Evolutionary conservation across 2,329 filamentous ascomycete genomes (phyloP).

Genomic region (Aspergillus ustus): DNA sequence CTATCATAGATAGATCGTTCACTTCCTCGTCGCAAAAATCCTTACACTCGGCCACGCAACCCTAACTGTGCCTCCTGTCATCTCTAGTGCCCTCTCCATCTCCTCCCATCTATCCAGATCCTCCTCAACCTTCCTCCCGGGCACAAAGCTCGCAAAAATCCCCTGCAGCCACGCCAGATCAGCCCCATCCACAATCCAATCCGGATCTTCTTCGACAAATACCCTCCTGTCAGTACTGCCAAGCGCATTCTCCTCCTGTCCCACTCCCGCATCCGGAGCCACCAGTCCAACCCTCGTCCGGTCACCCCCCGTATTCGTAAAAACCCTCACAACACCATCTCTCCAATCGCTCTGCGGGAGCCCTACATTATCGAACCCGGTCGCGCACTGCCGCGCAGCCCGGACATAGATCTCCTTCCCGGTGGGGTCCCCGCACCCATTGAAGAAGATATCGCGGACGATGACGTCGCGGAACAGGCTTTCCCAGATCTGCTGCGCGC

Average conservation of each 20-base stretch:
- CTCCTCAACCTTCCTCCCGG: not conserved
- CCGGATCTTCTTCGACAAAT: not conserved
- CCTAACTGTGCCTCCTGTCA: not conserved
- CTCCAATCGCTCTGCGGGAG: not conserved
- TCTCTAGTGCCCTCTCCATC: not conserved
- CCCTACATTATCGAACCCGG: not conserved
- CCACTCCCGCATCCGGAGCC: not conserved
- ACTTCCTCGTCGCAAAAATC: not conserved
- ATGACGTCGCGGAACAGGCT: not conserved
- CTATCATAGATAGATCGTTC: not conserved
- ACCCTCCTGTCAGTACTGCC: not conserved
- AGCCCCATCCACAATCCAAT: not conserved
- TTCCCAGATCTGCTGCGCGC: not conserved
- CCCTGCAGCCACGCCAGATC: not conserved
- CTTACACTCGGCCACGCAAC: not conserved
- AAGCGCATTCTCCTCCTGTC: not conserved
- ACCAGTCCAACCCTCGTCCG: not conserved
- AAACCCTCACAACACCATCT: not conserved
- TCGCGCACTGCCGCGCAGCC: not conserved
- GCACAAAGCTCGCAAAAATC: not conserved
- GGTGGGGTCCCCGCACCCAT: too few relatives aligned
- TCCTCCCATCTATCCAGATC: not conserved
- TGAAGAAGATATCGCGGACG: not conserved
- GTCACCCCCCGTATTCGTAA: not conserved
- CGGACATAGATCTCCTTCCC: not conserved